Percentiles rank a stretch among this genome's conserved stretches.
Evolutionary conservation across 1,284 basidiomycete genomes (phyloP).

Genomic region (Exobasidium rhododendri): DNA sequence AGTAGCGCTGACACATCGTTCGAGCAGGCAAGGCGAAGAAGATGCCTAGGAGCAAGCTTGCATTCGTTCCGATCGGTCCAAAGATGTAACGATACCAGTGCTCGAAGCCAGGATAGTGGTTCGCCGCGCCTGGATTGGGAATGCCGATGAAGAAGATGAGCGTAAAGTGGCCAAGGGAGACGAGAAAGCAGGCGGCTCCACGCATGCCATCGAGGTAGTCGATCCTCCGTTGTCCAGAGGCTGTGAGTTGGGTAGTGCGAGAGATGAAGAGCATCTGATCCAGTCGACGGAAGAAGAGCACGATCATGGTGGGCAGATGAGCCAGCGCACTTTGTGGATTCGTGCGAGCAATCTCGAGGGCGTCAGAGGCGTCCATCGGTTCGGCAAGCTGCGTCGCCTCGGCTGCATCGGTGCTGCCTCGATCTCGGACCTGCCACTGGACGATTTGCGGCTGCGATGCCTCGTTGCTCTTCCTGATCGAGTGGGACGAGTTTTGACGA

Average conservation of each 20-base stretch:
- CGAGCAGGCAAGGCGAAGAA: constrained; percentile 45
- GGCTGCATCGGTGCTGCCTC: neutral
- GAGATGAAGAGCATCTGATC: constrained; percentile 10
- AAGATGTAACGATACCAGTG: constrained; percentile 35
- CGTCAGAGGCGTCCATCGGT: neutral
- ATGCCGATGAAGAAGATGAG: constrained; percentile 45
- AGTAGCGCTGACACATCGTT: constrained; percentile 42
- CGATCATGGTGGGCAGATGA: neutral
- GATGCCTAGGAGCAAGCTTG: constrained; percentile 40
- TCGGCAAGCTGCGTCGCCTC: neutral
- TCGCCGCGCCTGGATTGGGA: constrained; percentile 14
- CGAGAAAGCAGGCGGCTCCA: constrained; percentile 45
- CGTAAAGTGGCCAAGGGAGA: constrained; percentile 47
- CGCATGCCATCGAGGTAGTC: constrained; percentile 48
- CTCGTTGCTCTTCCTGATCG: neutral
- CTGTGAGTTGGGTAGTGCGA: neutral
- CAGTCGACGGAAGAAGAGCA: neutral
- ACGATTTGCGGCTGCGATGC: neutral
- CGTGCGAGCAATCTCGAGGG: neutral
- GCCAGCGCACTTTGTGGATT: neutral
- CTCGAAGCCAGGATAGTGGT: constrained; percentile 35
- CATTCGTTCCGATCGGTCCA: constrained; percentile 37
- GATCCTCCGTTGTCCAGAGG: constrained; percentile 18
- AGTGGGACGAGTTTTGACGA: neutral
- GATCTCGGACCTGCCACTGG: neutral